Evolutionary conservation across 257 asterid genomes (phyloP).

Genomic region (Coffea canephora): DNA sequence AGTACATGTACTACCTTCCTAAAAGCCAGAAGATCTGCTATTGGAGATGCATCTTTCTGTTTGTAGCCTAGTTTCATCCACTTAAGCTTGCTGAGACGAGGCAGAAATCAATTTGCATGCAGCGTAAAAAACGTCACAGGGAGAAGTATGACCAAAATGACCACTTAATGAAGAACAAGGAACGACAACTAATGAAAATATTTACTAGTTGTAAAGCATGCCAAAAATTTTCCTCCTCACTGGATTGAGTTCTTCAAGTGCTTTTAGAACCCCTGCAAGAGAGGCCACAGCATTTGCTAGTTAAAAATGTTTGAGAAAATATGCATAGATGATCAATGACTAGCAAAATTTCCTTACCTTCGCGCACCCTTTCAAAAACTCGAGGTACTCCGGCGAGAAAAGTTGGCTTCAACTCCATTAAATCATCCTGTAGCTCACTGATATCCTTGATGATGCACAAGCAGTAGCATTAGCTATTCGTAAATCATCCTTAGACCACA

Average conservation of each 20-base stretch:
- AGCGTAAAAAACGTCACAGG: neutral
- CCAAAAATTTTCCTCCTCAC: slow-evolving; percentile 71
- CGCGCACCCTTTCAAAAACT: slow-evolving; percentile 78
- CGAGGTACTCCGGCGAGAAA: slow-evolving; percentile 45
- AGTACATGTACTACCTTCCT: slow-evolving; percentile 55
- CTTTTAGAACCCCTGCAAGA: slow-evolving; percentile 69
- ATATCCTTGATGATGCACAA: slow-evolving; percentile 51
- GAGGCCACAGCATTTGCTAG: slow-evolving; percentile 5
- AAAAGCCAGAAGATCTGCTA: slow-evolving; percentile 90
- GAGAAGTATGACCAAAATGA: neutral
- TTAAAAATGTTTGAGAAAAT: neutral
- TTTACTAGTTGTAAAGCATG: slow-evolving; percentile 73
- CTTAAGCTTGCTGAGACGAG: slow-evolving; percentile 68
- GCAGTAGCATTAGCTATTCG: slow-evolving; percentile 14
- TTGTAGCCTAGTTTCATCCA: slow-evolving; percentile 93
- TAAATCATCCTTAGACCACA: neutral
- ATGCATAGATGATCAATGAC: slow-evolving; percentile 3
- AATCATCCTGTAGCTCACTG: slow-evolving; percentile 76
- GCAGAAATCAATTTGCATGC: slow-evolving; percentile 11
- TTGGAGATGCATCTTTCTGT: slow-evolving; percentile 74
- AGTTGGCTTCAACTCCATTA: slow-evolving; percentile 59
- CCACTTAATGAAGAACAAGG: slow-evolving; percentile 7
- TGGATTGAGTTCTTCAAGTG: slow-evolving; percentile 82
- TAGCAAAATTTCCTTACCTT: slow-evolving; percentile 46
- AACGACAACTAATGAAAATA: neutral